Evolutionary conservation across 371 early-diverging fungal species (phyloP).

Genomic region (Mortierella sp.): DNA sequence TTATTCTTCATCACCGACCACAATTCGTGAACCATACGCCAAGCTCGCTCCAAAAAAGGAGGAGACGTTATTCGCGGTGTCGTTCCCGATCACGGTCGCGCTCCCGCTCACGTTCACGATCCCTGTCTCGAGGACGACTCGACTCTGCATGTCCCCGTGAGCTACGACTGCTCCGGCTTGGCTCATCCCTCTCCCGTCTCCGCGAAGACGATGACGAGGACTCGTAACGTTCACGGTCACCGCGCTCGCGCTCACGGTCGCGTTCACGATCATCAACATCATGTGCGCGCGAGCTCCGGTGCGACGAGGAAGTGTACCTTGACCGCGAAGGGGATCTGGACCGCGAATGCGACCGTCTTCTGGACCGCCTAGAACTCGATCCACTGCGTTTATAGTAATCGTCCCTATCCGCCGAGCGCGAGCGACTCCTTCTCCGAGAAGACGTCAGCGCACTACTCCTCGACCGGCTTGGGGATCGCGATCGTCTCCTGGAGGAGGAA

Average conservation of each 20-base stretch:
- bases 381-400: constrained; percentile 34
- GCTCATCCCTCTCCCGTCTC: constrained; percentile 9
- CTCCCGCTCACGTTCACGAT: constrained; percentile 18
- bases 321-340: constrained; percentile 39
- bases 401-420: constrained; percentile 39
- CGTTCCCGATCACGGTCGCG: constrained; percentile 59
- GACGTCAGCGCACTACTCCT: constrained; percentile 1
- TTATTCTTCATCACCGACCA: too few relatives aligned
- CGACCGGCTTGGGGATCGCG: constrained; percentile 39
- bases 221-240: constrained; percentile 1
- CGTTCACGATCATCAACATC: constrained; percentile 36
- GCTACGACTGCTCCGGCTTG: constrained; percentile 25
- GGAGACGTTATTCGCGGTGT: not conserved
- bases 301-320: constrained; percentile 21
- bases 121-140: constrained; percentile 37
- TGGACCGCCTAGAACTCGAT: constrained; percentile 4
- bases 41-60: not conserved
- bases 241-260: constrained; percentile 29
- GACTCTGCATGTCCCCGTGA: constrained; percentile 25
- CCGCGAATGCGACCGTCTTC: constrained; percentile 26
- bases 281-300: constrained; percentile 32
- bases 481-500: constrained; percentile 35
- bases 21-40: not conserved
- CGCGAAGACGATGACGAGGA: not conserved
- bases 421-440: constrained; percentile 35